Evolutionary conservation across 805 yeast species (phyloP).

Genomic region (Wilhelminamyces savonicus): DNA sequence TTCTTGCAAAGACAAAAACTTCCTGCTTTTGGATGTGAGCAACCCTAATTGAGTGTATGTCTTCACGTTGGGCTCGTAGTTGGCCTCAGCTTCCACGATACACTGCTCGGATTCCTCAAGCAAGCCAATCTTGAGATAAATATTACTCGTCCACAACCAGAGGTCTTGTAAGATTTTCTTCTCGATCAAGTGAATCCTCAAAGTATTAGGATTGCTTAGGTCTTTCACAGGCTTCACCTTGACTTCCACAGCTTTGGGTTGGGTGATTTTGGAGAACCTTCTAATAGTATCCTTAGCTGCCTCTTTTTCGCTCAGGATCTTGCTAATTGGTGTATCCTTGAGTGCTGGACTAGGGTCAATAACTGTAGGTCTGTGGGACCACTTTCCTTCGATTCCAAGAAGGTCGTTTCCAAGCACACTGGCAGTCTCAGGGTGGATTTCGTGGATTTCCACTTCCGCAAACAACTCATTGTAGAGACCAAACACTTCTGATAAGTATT

Average conservation of each 20-base stretch:
- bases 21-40: conserved; percentile 35
- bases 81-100: conserved; percentile 61
- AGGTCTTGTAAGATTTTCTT: conserved; percentile 45
- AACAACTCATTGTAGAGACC: conserved; percentile 49
- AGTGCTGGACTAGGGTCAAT: conserved; percentile 26
- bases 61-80: conserved; percentile 37
- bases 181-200: conserved; percentile 13
- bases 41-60: conserved; percentile 48
- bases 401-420: not conserved
- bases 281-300: conserved; percentile 15
- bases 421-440: too few relatives aligned
- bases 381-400: conserved; percentile 12
- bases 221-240: not conserved
- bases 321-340: too few relatives aligned
- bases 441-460: conserved; percentile 16
- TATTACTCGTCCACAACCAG: conserved; percentile 70
- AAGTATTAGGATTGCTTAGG: conserved; percentile 1
- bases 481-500: conserved; percentile 61
- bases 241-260: too few relatives aligned
- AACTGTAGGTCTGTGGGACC: conserved; percentile 39
- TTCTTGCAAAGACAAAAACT: conserved; percentile 50
- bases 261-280: conserved; percentile 8
- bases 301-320: conserved; percentile 6
- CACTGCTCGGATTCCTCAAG: conserved; percentile 63
- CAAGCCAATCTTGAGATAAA: conserved; percentile 53